Evolutionary conservation across 768 basidiomycete genomes (phyloP).

Genomic region (Agaricus sinodeliciosus): DNA sequence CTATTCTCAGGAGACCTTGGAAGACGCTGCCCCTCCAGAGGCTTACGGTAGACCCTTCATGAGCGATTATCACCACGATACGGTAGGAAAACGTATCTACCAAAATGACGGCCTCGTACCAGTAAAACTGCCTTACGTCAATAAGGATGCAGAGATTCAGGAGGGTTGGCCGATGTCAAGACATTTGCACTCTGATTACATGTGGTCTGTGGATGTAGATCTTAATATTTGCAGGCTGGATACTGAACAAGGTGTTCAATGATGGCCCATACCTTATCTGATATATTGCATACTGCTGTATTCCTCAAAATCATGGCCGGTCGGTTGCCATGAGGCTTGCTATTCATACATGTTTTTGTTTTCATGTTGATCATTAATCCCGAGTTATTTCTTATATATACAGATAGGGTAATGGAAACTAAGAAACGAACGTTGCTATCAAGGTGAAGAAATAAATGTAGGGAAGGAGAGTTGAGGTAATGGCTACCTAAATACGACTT

Average conservation of each 20-base stretch:
- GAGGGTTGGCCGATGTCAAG: neutral
- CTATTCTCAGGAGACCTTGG: neutral
- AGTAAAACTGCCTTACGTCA: neutral
- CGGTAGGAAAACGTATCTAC: neutral
- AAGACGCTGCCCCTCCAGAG: neutral
- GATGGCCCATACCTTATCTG: neutral
- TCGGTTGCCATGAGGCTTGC: no score
- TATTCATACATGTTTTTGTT: neutral
- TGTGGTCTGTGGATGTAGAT: constrained; percentile 2
- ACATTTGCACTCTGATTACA: neutral
- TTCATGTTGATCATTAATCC: constrained; percentile 5
- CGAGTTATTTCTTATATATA: constrained; percentile 4
- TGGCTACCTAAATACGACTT: constrained; percentile 6
- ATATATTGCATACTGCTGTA: no score
- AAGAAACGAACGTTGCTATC: constrained; percentile 3
- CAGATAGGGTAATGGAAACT: neutral
- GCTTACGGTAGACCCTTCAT: neutral
- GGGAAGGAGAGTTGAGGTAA: neutral
- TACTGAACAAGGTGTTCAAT: neutral
- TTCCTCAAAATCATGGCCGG: no score
- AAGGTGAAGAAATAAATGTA: neutral
- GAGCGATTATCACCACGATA: neutral
- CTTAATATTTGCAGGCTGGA: neutral
- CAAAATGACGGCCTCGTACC: neutral
- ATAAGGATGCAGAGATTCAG: neutral